phyloP scores from a whole-genome alignment of 1,284 basidiomycete species.

The Pholiota adiposa region DNA sequence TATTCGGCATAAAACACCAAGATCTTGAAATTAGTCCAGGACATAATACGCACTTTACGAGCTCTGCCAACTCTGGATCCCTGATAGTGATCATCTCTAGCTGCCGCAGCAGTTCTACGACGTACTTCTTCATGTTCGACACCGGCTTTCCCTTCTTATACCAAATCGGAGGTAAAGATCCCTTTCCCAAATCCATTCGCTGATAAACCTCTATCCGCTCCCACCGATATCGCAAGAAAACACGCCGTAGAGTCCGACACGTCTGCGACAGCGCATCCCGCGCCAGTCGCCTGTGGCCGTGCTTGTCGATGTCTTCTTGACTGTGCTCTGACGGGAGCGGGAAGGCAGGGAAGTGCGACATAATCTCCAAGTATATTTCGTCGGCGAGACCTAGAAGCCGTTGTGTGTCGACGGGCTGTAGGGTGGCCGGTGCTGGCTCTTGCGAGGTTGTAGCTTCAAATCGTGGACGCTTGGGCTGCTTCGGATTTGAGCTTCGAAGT shows the following conservation, averaged over 20 bases:
- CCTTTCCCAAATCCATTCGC: neutral
- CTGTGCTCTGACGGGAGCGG: constrained; percentile 9
- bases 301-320: neutral
- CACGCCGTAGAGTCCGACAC: constrained; percentile 20
- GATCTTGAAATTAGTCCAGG: no score
- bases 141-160: neutral
- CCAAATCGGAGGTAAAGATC: neutral
- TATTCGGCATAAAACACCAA: no score
- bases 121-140: constrained; percentile 9
- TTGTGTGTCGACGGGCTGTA: neutral
- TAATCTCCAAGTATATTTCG: constrained; percentile 24
- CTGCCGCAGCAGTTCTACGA: constrained; percentile 24
- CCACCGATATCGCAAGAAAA: constrained; percentile 21
- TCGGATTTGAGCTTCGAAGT: no score
- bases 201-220: constrained; percentile 24
- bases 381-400: constrained; percentile 22
- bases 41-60: constrained; percentile 24
- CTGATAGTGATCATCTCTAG: constrained; percentile 26
- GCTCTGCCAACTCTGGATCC: constrained; percentile 18
- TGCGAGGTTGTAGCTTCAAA: no score
- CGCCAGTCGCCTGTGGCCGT: constrained; percentile 1
- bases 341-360: constrained; percentile 16
- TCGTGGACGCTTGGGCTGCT: no score
- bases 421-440: neutral
- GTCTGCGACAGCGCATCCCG: constrained; percentile 19